phyloP scores from a whole-genome alignment of 805 yeast species.

The Starmera caribaea region DNA sequence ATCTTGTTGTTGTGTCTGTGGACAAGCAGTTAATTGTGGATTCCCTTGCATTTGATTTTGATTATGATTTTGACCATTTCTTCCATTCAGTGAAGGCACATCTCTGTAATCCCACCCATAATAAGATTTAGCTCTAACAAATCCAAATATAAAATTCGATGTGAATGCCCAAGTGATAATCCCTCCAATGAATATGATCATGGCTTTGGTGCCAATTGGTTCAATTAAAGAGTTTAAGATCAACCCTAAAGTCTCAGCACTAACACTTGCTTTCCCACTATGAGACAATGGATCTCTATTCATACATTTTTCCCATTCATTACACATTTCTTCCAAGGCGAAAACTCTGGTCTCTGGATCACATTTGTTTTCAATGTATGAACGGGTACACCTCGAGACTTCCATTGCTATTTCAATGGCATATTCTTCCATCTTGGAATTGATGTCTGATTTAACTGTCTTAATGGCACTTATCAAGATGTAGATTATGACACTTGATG shows the following conservation, averaged over 20 bases:
- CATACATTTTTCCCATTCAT: constrained; percentile 61
- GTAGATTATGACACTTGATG: constrained; percentile 34
- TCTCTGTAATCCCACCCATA: constrained; percentile 22
- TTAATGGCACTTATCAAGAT: constrained; percentile 33
- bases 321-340: constrained; percentile 46
- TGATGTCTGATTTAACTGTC: constrained; percentile 46
- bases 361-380: constrained; percentile 49
- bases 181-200: constrained; percentile 31
- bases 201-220: constrained; percentile 55
- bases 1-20: constrained; percentile 1
- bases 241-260: constrained; percentile 55
- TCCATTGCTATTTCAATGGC: constrained; percentile 37
- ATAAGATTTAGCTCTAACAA: constrained; percentile 41
- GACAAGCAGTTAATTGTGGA: background rate
- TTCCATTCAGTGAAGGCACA: background rate
- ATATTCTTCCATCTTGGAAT: constrained; percentile 37
- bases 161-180: constrained; percentile 40
- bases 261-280: constrained; percentile 44
- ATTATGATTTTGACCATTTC: too few relatives aligned
- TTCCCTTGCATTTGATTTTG: constrained; percentile 3
- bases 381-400: constrained; percentile 41
- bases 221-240: constrained; percentile 55
- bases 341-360: constrained; percentile 45
- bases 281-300: constrained; percentile 33
- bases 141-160: constrained; percentile 59